Percentiles rank a stretch among this genome's conserved stretches.
phyloP scores from a whole-genome alignment of 257 asterid species.

The Przewalskia tangutica region DNA sequence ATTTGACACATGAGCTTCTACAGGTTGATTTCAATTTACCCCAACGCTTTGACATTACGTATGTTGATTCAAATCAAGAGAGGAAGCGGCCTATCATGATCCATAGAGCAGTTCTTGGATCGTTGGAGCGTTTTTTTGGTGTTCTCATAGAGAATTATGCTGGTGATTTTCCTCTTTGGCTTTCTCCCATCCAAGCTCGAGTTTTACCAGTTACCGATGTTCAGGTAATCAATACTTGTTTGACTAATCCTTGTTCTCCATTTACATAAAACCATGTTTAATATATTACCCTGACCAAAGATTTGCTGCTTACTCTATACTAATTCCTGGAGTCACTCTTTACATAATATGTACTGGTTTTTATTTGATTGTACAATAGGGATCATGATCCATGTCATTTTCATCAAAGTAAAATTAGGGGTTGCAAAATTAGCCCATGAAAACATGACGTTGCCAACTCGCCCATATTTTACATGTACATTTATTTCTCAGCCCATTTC shows the following conservation, averaged over 20 bases:
- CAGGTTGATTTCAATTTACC: conserved; percentile 96
- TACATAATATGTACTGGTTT: background rate
- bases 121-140: conserved; percentile 88
- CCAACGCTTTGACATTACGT: conserved; percentile 73
- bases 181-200: conserved; percentile 83
- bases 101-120: conserved; percentile 93
- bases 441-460: too few relatives aligned
- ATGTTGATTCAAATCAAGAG: conserved; percentile 70
- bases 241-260: background rate
- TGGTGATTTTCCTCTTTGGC: conserved; percentile 96
- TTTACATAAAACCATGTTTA: background rate
- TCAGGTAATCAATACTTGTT: conserved; percentile 41
- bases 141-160: conserved; percentile 90
- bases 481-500: too few relatives aligned
- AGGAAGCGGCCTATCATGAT: conserved; percentile 87
- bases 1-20: conserved; percentile 1
- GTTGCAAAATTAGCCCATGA: too few relatives aligned
- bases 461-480: too few relatives aligned
- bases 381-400: background rate
- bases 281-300: background rate
- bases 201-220: conserved; percentile 75
- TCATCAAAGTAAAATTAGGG: background rate
- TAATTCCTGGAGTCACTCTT: background rate
- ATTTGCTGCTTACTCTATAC: background rate
- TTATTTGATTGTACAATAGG: background rate